Evolutionary conservation across 331 rosid species (phyloP).

Genomic region (Telfairia occidentalis): DNA sequence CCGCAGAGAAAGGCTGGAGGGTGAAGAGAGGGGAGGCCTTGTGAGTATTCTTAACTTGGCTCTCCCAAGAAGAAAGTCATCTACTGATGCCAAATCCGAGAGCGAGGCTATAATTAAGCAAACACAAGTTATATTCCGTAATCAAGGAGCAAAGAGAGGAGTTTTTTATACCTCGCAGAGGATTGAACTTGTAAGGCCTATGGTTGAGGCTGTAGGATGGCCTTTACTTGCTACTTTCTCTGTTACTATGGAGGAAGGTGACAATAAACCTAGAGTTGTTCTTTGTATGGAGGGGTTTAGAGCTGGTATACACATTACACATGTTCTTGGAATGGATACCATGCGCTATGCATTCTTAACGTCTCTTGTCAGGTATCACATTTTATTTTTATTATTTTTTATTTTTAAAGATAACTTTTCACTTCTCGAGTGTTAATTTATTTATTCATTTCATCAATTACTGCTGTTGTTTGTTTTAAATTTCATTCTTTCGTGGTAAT

Average conservation of each 20-base stretch:
- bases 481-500: neutral
- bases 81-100: constrained; percentile 66
- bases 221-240: constrained; percentile 98
- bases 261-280: constrained; percentile 80
- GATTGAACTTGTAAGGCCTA: constrained; percentile 97
- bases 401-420: neutral
- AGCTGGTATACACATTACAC: constrained; percentile 90
- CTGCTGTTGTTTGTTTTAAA: neutral
- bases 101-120: constrained; percentile 87
- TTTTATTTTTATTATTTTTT: neutral
- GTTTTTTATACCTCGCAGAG: constrained; percentile 83
- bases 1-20: constrained; percentile 57
- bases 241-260: constrained; percentile 99
- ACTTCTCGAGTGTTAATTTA: constrained; percentile 1
- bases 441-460: neutral
- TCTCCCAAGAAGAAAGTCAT: constrained; percentile 64
- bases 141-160: constrained; percentile 72
- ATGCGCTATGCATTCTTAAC: constrained; percentile 99
- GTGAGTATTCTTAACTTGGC: constrained; percentile 92
- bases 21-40: constrained; percentile 86
- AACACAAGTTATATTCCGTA: constrained; percentile 85
- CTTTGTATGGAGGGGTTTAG: constrained; percentile 96
- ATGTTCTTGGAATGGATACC: constrained; percentile 96
- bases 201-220: constrained; percentile 99
- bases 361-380: constrained; percentile 72